A percentile compares a stretch with the other conserved stretches of the same genome.
phyloP scores from a whole-genome alignment of 805 yeast genomes.

The Kazachstania viticola region DNA sequence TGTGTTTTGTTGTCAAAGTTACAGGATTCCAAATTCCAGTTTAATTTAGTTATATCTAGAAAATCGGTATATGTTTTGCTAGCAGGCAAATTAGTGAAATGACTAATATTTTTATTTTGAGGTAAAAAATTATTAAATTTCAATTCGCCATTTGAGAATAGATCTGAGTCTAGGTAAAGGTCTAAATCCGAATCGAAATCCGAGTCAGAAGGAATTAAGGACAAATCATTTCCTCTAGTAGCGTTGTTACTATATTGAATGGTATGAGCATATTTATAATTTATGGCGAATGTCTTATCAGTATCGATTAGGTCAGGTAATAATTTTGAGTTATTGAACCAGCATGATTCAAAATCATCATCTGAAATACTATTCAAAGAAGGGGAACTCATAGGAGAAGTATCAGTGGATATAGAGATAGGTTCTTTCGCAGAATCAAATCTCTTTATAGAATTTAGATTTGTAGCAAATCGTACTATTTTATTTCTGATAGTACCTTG shows the following conservation, averaged over 20 bases:
- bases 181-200: background rate
- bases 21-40: background rate
- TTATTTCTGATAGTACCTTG: conserved; percentile 22
- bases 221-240: no score
- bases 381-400: conserved; percentile 28
- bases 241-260: background rate
- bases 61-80: background rate
- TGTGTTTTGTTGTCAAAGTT: no score
- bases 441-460: conserved; percentile 50
- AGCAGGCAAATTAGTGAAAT: conserved; percentile 1
- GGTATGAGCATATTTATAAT: conserved; percentile 1
- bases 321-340: conserved; percentile 8
- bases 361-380: conserved; percentile 2
- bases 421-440: conserved; percentile 55
- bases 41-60: no score
- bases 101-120: background rate
- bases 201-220: background rate
- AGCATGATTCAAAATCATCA: conserved; percentile 5
- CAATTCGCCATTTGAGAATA: background rate
- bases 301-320: conserved; percentile 5
- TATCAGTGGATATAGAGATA: conserved; percentile 47
- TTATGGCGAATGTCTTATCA: conserved; percentile 4
- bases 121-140: no score
- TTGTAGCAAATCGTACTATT: conserved; percentile 53
- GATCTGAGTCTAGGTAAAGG: background rate